Percentiles rank a stretch among this genome's conserved stretches.
phyloP scores from a whole-genome alignment of 148 eudicot species.

The Rhododendron simsii region DNA sequence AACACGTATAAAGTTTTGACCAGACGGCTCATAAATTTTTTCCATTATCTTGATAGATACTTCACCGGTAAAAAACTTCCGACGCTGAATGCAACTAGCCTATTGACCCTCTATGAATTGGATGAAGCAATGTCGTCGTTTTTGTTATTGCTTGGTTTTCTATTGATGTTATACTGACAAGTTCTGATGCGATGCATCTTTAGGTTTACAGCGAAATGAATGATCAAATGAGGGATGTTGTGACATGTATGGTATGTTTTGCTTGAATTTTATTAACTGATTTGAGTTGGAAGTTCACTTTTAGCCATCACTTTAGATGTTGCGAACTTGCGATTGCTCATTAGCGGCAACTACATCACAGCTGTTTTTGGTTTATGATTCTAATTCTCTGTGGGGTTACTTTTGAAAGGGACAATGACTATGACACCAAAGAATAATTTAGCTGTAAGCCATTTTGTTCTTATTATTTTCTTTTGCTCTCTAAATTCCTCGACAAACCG shows the following conservation, averaged over 20 bases:
- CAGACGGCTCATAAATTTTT: constrained; percentile 81
- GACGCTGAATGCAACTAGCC: constrained; percentile 72
- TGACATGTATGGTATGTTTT: constrained; percentile 64
- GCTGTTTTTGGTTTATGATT: not conserved
- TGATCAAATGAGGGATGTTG: constrained; percentile 72
- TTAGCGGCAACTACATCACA: not conserved
- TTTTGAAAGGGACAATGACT: too few relatives aligned
- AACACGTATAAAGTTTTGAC: constrained; percentile 87
- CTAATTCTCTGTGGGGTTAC: not conserved
- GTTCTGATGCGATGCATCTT: not conserved
- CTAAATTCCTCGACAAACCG: not conserved
- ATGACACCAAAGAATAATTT: too few relatives aligned
- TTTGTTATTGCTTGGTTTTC: not conserved
- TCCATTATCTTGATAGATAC: constrained; percentile 85
- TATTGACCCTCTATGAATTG: constrained; percentile 71
- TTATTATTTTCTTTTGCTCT: not conserved
- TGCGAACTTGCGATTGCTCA: not conserved
- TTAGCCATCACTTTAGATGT: too few relatives aligned
- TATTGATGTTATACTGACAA: not conserved
- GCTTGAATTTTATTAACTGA: not conserved
- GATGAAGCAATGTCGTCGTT: not conserved
- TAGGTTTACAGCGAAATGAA: constrained; percentile 71
- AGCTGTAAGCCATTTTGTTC: too few relatives aligned
- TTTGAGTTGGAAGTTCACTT: too few relatives aligned
- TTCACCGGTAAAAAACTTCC: constrained; percentile 79